Evolutionary conservation across 345 rosid species (phyloP).

Genomic region (Linum tenue): DNA sequence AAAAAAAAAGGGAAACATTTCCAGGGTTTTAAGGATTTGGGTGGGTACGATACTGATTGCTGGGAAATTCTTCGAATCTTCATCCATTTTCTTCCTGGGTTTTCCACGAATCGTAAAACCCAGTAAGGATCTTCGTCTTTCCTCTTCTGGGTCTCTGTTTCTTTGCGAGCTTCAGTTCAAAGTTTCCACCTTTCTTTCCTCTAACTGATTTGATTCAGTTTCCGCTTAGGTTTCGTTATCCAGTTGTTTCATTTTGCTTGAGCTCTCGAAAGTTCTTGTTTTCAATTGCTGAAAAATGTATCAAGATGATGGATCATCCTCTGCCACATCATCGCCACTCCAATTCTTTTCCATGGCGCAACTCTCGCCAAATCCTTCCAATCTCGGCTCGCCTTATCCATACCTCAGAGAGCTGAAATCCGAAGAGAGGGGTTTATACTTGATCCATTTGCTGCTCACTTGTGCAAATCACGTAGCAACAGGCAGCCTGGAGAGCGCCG

Average conservation of each 20-base stretch:
- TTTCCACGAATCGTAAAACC: constrained; percentile 27
- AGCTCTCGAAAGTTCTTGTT: background rate
- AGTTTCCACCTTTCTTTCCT: background rate
- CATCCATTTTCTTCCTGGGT: constrained; percentile 17
- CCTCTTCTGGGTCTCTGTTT: constrained; percentile 7
- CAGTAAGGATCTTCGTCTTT: constrained; percentile 28
- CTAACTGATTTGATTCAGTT: constrained; percentile 4
- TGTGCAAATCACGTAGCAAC: constrained; percentile 86
- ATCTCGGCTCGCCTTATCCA: constrained; percentile 56
- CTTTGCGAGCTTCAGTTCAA: background rate
- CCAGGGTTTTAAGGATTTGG: background rate
- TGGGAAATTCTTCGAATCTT: constrained; percentile 13
- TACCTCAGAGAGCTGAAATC: constrained; percentile 83
- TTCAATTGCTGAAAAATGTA: constrained; percentile 35
- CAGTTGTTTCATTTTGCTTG: background rate
- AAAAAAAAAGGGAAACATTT: background rate
- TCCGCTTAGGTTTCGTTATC: constrained; percentile 4
- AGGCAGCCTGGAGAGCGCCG: constrained; percentile 73
- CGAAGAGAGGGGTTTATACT: constrained; percentile 85
- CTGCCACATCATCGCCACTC: constrained; percentile 77
- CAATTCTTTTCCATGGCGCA: constrained; percentile 73
- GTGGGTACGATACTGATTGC: no score
- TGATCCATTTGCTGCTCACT: constrained; percentile 79
- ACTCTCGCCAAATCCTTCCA: constrained; percentile 28
- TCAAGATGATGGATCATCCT: constrained; percentile 87